Conservation (phyloP, 169 alveolate genomes). For the Plasmodium reichenowi region DNA sequence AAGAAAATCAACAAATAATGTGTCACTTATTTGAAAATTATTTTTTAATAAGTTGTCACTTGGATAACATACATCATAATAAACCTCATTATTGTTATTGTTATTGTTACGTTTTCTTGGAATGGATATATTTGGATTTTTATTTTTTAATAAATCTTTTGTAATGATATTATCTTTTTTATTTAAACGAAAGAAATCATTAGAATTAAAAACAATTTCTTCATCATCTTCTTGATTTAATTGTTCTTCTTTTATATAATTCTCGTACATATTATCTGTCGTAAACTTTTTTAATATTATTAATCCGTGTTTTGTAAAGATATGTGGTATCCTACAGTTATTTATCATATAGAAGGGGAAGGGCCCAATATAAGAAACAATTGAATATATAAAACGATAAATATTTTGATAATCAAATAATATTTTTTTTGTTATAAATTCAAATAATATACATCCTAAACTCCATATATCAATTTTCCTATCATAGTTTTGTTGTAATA, state of each 20-base stretch:
- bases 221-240: conserved; percentile 68
- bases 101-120: conserved; percentile 4
- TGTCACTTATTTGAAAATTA: conserved; percentile 56
- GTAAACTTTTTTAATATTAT: conserved; percentile 37
- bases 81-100: conserved; percentile 18
- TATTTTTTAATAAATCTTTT: conserved; percentile 43
- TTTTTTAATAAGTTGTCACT: conserved; percentile 49
- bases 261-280: conserved; percentile 17
- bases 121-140: not conserved
- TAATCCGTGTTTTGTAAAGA: conserved; percentile 76
- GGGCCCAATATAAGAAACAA: conserved; percentile 86
- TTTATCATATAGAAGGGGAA: conserved; percentile 86
- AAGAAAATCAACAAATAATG: conserved; percentile 64
- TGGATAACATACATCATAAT: conserved; percentile 74
- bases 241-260: conserved; percentile 36
- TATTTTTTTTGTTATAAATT: conserved; percentile 92
- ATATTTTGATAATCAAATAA: conserved; percentile 90
- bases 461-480: conserved; percentile 98
- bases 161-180: not conserved
- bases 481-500: conserved; percentile 97
- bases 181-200: conserved; percentile 72
- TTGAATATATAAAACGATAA: conserved; percentile 87
- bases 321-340: conserved; percentile 67
- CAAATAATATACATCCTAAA: conserved; percentile 98
- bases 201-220: conserved; percentile 55